Base-by-base conservation (phyloP, 179 eudicot genomes). In the Silene noctiflora region DNA sequence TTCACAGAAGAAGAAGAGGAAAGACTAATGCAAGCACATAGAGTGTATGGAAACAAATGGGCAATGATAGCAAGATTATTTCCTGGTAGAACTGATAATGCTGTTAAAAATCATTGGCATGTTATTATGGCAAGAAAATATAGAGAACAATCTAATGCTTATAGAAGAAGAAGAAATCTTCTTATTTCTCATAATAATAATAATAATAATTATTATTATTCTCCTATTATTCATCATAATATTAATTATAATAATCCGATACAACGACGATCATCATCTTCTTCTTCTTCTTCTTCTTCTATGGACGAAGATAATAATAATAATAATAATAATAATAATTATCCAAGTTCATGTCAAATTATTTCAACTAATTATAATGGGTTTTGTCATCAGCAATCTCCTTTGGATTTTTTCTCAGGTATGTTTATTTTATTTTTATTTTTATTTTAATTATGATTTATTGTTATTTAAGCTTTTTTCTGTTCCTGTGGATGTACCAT, bases 71-170 rank as follows among this genome's bases (percentile, higher is more conserved):
- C 95, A 17, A 85, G 95, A 75, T 81, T 90, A 0, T 90, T 90
- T 53, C 95, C 95, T 8, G 95, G 95, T 0, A 79, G 95, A 73
- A 90, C 95, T n/a, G 95, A 90, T 71, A 90, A 90, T 77, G 92
- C 95, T 39, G 92, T 90, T 56, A 90, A 90, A 79, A 90, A 90
- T 70, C 95, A 90, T 72, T 90, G 95, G 95, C 95, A 90, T 81
- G 95, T 90, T 2, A 79, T 88, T 14, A 90, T 90, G 95, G 90
- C 95, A 2, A 83, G 95, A 21, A 90, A 87, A 67, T 87, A 83
- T 80, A 82, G 92, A 24, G 92, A 90, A 22, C 92, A 90, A 68
- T 87, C 95, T 46, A 82, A 61, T 85, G 86, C 90, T 77, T 84
- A 70, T 59, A 68, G 95, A 35, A 80, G 91, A 74, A 83, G 91